Percentiles rank a stretch among this genome's conserved stretches.
These are phyloP conservation scores for Senna tora DNA, from an alignment of 306 rosid genomes.

Conservation along the genomic window DNA sequence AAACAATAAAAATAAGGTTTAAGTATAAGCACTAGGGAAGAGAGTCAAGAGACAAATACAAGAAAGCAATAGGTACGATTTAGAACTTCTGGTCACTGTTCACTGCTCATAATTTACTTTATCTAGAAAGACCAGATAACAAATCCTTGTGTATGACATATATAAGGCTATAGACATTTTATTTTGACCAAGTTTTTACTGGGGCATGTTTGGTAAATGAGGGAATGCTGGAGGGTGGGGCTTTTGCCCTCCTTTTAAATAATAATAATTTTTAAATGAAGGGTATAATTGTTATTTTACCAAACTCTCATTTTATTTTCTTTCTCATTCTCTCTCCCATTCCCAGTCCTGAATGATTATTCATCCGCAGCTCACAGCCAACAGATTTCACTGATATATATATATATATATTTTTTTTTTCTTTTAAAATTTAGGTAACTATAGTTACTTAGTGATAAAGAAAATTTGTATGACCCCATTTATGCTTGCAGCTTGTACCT, in stretches of 20 bases:
- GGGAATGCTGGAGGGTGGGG: no score
- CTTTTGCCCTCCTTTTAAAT: no score
- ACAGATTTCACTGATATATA: slow-evolving; percentile 2
- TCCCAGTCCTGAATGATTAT: no score
- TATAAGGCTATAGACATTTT: background rate
- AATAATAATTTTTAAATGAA: no score
- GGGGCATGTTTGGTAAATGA: no score
- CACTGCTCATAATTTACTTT: background rate
- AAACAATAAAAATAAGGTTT: background rate
- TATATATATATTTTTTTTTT: slow-evolving; percentile 20
- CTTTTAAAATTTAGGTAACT: background rate
- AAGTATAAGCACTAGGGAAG: background rate
- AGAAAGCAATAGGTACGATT: background rate
- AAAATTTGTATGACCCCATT: background rate
- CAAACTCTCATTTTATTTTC: no score
- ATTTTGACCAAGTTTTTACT: background rate
- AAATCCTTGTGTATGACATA: background rate
- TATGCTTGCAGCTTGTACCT: slow-evolving; percentile 43
- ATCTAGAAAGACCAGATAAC: background rate
- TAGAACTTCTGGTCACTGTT: background rate
- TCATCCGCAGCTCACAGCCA: background rate
- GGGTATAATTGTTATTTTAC: no score
- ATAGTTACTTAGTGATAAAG: slow-evolving; percentile 3
- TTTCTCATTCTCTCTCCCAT: no score
- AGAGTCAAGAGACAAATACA: background rate